Evolutionary conservation across 345 rosid genomes (phyloP), one percentile per base, ranked within the genome.

Genomic region (Kernera saxatilis): DNA sequence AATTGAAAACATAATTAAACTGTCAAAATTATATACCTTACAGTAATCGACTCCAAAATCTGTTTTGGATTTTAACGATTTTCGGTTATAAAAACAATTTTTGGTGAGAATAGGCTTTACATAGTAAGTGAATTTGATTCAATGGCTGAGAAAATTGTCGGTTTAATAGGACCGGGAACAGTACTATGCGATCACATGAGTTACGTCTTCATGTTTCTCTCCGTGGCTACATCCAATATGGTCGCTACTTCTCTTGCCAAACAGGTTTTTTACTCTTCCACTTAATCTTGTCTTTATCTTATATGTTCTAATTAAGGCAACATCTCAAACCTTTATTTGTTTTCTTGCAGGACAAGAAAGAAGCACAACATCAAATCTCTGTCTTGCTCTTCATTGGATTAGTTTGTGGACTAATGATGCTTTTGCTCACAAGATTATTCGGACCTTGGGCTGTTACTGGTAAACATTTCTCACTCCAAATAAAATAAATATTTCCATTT

Each of bases 171-270:
- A 52, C 98, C 98, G n/a, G 97, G 90, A 52, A 93, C 96, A 32
- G 97, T 93, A 62, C 51, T 90, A 50, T 88, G 96, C 17, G 97
- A 93, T 67, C 85, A 83, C 45, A 77, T 84, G 83, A 80, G 86
- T 60, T 88, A 88, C 62, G 69, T 77, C 60, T 93, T 93, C 81
- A 90, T 93, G 97, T 90, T 88, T 82, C 92, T 93, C 48, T 87
- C 97, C 1, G 82, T 93, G 71, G 92, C 96, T 71, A 93, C 98
- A 51, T 93, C 97, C 8, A 93, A 93, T 76, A 79, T 93, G 93
- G 93, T 93, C 19, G 97, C 98, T 54, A 93, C 92, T 64, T 87
- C 98, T 60, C 96, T 90, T 45, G 89, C 98, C 48, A 83, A 77
- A 78, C 81, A 80, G 89, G 98, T 90, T 35, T 15, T 17, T 6